phyloP scores from a whole-genome alignment of 164 flowering plant genomes.

The Vitis rupestris region DNA sequence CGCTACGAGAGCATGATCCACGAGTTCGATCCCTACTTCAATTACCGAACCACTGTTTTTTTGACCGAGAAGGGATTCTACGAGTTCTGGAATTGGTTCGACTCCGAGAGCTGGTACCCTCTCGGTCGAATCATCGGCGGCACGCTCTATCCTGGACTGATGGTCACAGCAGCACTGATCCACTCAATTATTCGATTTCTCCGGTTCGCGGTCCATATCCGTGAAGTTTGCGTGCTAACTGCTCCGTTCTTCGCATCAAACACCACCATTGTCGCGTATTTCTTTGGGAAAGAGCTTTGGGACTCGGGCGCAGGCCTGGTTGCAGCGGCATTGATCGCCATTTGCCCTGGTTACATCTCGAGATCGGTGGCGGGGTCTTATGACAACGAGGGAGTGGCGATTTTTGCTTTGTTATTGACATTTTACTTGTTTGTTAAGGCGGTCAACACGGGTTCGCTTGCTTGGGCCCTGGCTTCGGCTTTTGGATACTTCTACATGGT shows the following conservation, averaged over 20 bases:
- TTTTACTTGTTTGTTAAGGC: slow-evolving; percentile 93
- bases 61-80: slow-evolving; percentile 83
- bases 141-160: slow-evolving; percentile 92
- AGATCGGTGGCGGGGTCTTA: slow-evolving; percentile 95
- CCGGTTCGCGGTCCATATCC: slow-evolving; percentile 80
- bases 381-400: slow-evolving; percentile 95
- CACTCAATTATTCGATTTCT: slow-evolving; percentile 64
- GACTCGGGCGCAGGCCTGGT: slow-evolving; percentile 93
- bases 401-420: slow-evolving; percentile 82
- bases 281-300: slow-evolving; percentile 95
- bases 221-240: slow-evolving; percentile 91
- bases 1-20: slow-evolving; percentile 98
- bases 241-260: slow-evolving; percentile 97
- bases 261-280: slow-evolving; percentile 90
- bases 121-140: slow-evolving; percentile 94
- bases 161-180: slow-evolving; percentile 88
- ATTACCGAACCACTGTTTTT: slow-evolving; percentile 80
- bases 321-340: slow-evolving; percentile 88
- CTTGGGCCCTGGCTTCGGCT: slow-evolving; percentile 93
- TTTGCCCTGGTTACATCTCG: slow-evolving; percentile 95
- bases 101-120: slow-evolving; percentile 96
- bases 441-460: slow-evolving; percentile 86
- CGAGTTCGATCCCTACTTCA: slow-evolving; percentile 97
- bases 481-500: slow-evolving; percentile 98
- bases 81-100: slow-evolving; percentile 99